These are phyloP conservation scores for Starmerella gropengiesseri DNA, from an alignment of 805 yeast genomes.

Conservation along the genomic window DNA sequence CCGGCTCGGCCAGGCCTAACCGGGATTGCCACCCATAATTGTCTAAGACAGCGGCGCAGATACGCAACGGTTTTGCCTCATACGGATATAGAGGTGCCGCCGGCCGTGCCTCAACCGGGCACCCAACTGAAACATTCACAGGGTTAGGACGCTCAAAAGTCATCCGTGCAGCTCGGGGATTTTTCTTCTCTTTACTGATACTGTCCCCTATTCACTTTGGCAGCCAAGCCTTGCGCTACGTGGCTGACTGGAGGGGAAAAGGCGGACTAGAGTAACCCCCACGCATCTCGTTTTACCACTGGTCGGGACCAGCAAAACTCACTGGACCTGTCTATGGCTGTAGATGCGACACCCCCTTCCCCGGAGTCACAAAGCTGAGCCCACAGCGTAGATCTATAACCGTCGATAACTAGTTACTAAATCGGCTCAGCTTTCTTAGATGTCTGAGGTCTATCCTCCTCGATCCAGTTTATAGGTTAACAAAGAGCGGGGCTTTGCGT, in stretches of 20 bases:
- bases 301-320: constrained; percentile 9
- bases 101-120: background rate
- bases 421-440: no score
- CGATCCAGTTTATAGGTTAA: no score
- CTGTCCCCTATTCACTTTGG: constrained; percentile 31
- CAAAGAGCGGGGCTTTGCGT: no score
- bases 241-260: constrained; percentile 31
- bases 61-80: no score
- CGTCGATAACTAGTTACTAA: no score
- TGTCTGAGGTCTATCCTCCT: no score
- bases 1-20: no score
- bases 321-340: constrained; percentile 20
- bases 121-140: background rate
- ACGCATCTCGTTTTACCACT: constrained; percentile 22
- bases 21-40: no score
- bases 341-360: constrained; percentile 13
- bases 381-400: no score
- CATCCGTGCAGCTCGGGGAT: background rate
- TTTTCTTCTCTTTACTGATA: constrained; percentile 26
- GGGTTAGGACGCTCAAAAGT: background rate
- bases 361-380: background rate
- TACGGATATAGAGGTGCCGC: no score
- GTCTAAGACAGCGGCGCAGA: no score
- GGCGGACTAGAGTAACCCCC: constrained; percentile 26
- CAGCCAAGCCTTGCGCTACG: constrained; percentile 11